Evolutionary conservation across 371 early-diverging fungal species (phyloP), one percentile per base, ranked within the genome.

Genomic region (Actinomucor elegans): DNA sequence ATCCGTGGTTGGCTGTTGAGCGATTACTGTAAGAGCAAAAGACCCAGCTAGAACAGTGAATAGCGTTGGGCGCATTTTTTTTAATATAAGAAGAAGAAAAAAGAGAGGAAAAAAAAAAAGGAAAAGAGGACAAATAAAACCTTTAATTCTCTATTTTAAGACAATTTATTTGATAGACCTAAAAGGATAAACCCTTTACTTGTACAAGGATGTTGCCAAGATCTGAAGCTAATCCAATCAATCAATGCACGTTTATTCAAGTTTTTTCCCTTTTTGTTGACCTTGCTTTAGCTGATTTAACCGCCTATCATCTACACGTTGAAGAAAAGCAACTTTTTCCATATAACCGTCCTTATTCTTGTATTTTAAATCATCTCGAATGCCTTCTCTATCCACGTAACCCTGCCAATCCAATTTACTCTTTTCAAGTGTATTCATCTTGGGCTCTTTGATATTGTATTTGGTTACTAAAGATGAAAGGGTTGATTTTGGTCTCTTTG

Each of bases 341-440:
- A 83, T 67, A 54, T 79, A 84, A 48, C 88, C 87, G 57, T 86
- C 86, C 65, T 87, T 87, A 45, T 88, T 85, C 42, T 78, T 80
- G 51, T 83, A 84, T 52, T 81, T 81, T 28, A 89, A 55, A 21
- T 84, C 80, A 29, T 88, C 87, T 15, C 72, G 79, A 34, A 86
- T 84, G 1, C 87, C 86, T 58, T 81, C 81, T 36, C 73, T 73
- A 24, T 83, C 82, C 20, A 88, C 87, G 67, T 77, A 86, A 12
- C 66, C 67, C 48, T 83, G 77, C 90, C 88, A 87, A 57, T 89
- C 88, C 57, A 83, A 48, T 53, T 85, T 86, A 32, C 85, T 83
- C 52, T 87, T 84, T 37, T 89, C 90, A 23, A 89, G 61, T 10
- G 88, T 86, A 41, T 86, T 87, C 57, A 88, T 71, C 52, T 86